Evolutionary conservation across 2,329 filamentous ascomycete species (phyloP).

Genomic region (Beauveria sp.): DNA sequence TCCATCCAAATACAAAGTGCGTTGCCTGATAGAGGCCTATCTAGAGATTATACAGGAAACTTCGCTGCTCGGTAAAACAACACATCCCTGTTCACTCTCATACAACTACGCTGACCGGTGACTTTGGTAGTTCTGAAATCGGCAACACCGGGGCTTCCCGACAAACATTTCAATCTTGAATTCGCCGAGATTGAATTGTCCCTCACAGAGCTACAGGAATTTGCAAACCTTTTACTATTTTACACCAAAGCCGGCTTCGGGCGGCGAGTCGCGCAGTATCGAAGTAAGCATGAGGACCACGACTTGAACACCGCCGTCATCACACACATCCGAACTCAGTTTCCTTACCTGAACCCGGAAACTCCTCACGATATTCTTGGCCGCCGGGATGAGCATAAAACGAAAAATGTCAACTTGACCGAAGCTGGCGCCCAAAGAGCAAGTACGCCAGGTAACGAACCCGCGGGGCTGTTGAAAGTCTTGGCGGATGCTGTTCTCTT

Average conservation of each 20-base stretch:
- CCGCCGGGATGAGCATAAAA: neutral
- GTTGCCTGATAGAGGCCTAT: neutral
- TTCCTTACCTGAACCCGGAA: neutral
- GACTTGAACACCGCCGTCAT: neutral
- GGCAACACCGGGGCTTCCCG: neutral
- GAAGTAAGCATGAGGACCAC: neutral
- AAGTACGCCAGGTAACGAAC: neutral
- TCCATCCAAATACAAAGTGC: neutral
- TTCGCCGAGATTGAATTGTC: neutral
- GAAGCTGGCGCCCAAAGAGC: neutral
- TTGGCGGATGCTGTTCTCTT: neutral
- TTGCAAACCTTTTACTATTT: neutral
- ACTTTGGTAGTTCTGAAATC: neutral
- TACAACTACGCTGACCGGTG: neutral
- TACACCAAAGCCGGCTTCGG: neutral
- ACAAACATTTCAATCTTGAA: neutral
- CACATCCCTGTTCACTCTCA: neutral
- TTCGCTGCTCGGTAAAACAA: too few relatives aligned
- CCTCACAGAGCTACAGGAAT: neutral
- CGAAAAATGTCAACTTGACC: neutral
- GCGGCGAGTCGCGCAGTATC: neutral
- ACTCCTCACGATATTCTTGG: neutral
- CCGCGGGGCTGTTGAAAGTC: neutral
- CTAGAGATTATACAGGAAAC: neutral
- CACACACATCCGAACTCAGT: neutral